These are phyloP conservation scores for Chaetoceros muelleri DNA, from an alignment of 108 stramenopile species.

Conservation along the genomic window DNA sequence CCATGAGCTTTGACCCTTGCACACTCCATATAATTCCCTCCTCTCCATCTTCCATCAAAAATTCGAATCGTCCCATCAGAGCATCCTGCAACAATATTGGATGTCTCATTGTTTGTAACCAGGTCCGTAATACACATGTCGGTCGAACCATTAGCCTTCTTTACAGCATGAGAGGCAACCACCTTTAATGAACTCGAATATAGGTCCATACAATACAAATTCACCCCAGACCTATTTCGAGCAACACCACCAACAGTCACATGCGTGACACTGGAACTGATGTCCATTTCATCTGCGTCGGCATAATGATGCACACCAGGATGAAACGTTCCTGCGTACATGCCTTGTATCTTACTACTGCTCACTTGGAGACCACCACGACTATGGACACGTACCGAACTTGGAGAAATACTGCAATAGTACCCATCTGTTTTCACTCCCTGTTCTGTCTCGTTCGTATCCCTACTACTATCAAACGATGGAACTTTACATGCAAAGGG, in stretches of 20 bases:
- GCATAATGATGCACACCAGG: constrained; percentile 24
- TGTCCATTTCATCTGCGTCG: neutral
- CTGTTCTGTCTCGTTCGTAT: neutral
- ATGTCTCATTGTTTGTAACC: constrained; percentile 33
- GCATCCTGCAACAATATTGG: constrained; percentile 60
- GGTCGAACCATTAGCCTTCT: constrained; percentile 8
- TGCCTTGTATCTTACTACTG: constrained; percentile 36
- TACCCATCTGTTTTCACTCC: constrained; percentile 16
- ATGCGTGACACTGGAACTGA: constrained; percentile 26
- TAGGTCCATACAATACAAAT: constrained; percentile 57
- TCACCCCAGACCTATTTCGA: constrained; percentile 1
- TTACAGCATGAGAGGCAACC: constrained; percentile 48
- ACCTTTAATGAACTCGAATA: constrained; percentile 47
- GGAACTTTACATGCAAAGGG: constrained; percentile 9
- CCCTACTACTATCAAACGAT: too few species aligned
- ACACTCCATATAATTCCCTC: constrained; percentile 29
- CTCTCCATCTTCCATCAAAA: constrained; percentile 46
- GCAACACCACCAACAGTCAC: constrained; percentile 57
- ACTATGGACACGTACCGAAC: constrained; percentile 57
- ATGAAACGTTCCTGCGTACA: constrained; percentile 47
- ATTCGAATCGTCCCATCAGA: constrained; percentile 70
- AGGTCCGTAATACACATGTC: constrained; percentile 47
- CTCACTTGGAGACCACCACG: constrained; percentile 46
- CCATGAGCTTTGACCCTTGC: constrained; percentile 50
- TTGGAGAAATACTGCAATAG: constrained; percentile 49